Percentiles rank a stretch among this genome's conserved stretches.
Conservation (phyloP, 1,284 basidiomycete genomes). For the Mycosarcoma maydis region DNA sequence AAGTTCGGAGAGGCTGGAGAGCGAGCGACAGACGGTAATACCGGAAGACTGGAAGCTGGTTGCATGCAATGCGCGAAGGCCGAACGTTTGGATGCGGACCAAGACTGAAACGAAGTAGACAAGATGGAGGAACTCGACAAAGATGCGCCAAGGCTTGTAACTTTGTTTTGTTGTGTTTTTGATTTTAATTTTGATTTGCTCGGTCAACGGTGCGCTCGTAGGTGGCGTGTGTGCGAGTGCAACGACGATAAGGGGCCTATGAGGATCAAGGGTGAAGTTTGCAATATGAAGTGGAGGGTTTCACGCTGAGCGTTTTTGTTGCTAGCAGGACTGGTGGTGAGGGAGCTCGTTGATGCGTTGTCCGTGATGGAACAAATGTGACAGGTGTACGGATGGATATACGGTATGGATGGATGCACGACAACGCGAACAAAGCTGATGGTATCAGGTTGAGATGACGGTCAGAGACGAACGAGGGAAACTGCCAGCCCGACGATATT, state of each 20-base stretch:
- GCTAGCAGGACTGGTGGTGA: too few species aligned
- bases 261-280: background rate
- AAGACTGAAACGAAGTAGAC: background rate
- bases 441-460: conserved; percentile 6
- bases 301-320: too few species aligned
- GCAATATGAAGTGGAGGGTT: background rate
- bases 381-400: too few species aligned
- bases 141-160: too few species aligned
- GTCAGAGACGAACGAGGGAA: background rate
- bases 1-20: background rate
- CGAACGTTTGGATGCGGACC: background rate
- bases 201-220: too few species aligned
- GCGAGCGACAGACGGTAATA: background rate
- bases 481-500: too few species aligned
- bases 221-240: background rate
- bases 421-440: background rate
- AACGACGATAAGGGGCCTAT: background rate
- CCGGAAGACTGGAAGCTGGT: background rate
- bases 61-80: background rate
- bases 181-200: too few species aligned
- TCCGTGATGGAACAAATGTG: background rate
- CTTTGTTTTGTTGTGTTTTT: too few species aligned
- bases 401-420: too few species aligned
- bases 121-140: background rate
- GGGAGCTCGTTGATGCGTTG: too few species aligned